phyloP scores from a whole-genome alignment of 305 asterid genomes.

The Fraxinus albicans region DNA sequence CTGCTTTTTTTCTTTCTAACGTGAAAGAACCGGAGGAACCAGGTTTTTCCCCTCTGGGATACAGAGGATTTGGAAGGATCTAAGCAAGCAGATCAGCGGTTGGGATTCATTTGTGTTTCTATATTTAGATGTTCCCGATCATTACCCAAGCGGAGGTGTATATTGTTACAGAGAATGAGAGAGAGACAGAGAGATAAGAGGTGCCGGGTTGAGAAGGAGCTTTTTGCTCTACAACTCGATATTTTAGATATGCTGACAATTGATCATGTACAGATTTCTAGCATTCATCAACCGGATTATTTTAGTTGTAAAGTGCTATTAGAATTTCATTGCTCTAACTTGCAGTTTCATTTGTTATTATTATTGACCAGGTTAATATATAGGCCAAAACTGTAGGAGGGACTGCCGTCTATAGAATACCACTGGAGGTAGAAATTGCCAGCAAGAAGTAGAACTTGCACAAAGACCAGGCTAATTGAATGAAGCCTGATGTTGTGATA shows the following conservation, averaged over 20 bases:
- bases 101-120: constrained; percentile 28
- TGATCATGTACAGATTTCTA: neutral
- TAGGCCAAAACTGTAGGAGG: too few species aligned
- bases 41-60: constrained; percentile 5
- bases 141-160: constrained; percentile 98
- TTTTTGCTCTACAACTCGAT: constrained; percentile 25
- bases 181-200: constrained; percentile 1
- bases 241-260: constrained; percentile 23
- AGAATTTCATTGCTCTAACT: neutral
- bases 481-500: too few species aligned
- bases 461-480: too few species aligned
- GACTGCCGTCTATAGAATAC: too few species aligned
- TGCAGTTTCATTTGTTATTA: neutral
- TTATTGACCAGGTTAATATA: too few species aligned
- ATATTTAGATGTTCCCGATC: constrained; percentile 76
- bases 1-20: constrained; percentile 58
- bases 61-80: constrained; percentile 38
- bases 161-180: constrained; percentile 33
- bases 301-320: neutral
- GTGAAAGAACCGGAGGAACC: constrained; percentile 21
- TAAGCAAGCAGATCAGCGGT: constrained; percentile 46
- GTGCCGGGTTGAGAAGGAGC: constrained; percentile 15
- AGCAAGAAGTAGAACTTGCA: too few species aligned
- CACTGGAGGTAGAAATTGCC: too few species aligned
- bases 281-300: neutral